Base-by-base conservation (phyloP, 148 eudicot species). In the Euryodendron excelsum region DNA sequence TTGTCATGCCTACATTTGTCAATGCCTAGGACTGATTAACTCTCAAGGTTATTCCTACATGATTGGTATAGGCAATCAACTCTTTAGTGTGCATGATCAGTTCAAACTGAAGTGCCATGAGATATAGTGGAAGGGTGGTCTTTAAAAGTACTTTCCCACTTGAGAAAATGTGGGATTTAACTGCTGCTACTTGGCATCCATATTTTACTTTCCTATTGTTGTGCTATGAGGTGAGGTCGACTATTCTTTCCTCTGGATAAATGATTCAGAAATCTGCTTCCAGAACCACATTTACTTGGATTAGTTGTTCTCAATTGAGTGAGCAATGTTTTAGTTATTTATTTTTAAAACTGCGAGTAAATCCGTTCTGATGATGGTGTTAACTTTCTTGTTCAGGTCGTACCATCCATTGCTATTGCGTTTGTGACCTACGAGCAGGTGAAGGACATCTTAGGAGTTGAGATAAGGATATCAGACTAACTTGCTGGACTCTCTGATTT, bases 371-470 rank as follows among this genome's bases (percentile, higher is more conserved):
- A 63, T 39, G 72, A 67, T 12, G 8, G 5, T 15, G 34, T 45
- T 20, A 65, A 65, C 44, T 65, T 65, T 14, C 12, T 45, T 28
- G 64, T 84, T n/a, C 76, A 94, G 98, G 98, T 92, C 59, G 98
- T 94, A 11, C 97, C 97, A 33, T 94, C 97, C 4, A 94, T 94
- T 72, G 88, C 97, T 8, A 86, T 94, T 73, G 97, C 98, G 52
- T 94, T 94, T 78, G 98, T 94, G 85, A 81, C 93, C 10, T 92
- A 94, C 37, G 98, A 94, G 86, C 87, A 85, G 69, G 94, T 92
- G 59, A 94, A 89, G 85, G 94, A 92, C 78, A 73, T 92, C 45
- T 88, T 94, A 25, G 97, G 94, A 75, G 98, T 94, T 69, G 98
- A 92, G 86, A 87, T 94, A 85, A 86, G 89, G 86, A 94, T 94